Evolutionary conservation across 1,284 basidiomycete genomes (phyloP), one percentile per base, ranked within the genome.

Genomic region (Ustilago lituana): DNA sequence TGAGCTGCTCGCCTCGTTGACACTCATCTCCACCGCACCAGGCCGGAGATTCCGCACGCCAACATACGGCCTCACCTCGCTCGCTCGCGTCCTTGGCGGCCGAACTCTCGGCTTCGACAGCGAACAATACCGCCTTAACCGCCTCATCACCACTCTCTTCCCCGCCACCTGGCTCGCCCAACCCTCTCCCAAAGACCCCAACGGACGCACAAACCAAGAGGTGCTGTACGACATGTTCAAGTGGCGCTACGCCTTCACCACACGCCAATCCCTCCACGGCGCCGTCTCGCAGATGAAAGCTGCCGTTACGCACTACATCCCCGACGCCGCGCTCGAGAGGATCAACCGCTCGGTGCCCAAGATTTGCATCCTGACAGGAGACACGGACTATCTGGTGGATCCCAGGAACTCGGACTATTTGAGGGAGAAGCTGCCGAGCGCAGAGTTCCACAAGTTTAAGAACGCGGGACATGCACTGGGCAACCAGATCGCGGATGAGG

Each of bases 261-360:
- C 85, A 11, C 86, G 87, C 0, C 91, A 92, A 68, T 84, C 84
- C 0, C 78, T 88, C 32, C 73, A 87, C 12, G 92, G 91, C 0
- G 84, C 87, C 17, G 61, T 93, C 3, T 90, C 89, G 2, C 92
- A 94, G 79, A 89, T 91, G 86, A 85, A 83, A 5, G 91, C 92
- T 0, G 90, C 82, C 0, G 61, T 91, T 4, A 89, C 89, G 0
- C 92, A 94, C 78, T 78, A 86, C 52, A 88, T 93, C 50, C 81
- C 85, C 3, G 83, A 86, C 0, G 85, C 85, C 0, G 86, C 87
- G 1, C 85, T 93, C 12, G 80, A 81, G 5, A 75, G 75, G 31
- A 88, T 94, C 41, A 86, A 88, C 2, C 76, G 80, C 0, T 83
- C 83, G 3, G 86, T 93, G 14, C 85, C 87, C 10, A 87, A 71